These are phyloP conservation scores for Multifurca ochricompacta DNA, from an alignment of 768 basidiomycete genomes.

Conservation along the genomic window DNA sequence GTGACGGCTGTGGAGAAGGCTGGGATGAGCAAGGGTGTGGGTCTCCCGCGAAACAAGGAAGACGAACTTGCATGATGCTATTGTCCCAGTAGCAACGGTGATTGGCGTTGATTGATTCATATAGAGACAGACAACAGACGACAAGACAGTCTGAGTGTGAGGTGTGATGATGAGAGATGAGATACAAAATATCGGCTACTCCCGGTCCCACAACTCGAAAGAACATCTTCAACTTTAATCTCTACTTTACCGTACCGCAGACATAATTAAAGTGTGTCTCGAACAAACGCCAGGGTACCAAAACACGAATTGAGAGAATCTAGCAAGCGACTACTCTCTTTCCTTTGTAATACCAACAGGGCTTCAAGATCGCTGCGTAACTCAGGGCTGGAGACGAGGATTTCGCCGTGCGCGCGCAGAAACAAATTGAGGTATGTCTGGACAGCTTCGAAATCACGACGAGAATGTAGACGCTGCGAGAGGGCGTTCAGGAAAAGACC, in stretches of 20 bases:
- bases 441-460: slow-evolving; percentile 91
- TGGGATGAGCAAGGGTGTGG: slow-evolving; percentile 26
- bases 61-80: slow-evolving; percentile 78
- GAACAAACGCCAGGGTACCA: slow-evolving; percentile 69
- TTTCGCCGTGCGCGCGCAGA: slow-evolving; percentile 76
- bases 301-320: slow-evolving; percentile 67
- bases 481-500: slow-evolving; percentile 67
- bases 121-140: no score
- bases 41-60: slow-evolving; percentile 23
- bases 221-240: no score
- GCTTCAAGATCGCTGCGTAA: slow-evolving; percentile 47
- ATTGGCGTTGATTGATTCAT: slow-evolving; percentile 29
- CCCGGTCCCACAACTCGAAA: no score
- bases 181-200: slow-evolving; percentile 1
- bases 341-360: slow-evolving; percentile 58
- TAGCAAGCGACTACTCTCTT: slow-evolving; percentile 71
- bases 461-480: slow-evolving; percentile 61
- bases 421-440: slow-evolving; percentile 84
- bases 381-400: slow-evolving; percentile 64
- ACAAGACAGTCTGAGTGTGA: not conserved
- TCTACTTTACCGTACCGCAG: no score
- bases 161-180: not conserved
- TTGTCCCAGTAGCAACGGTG: slow-evolving; percentile 50
- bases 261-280: slow-evolving; percentile 48
- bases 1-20: slow-evolving; percentile 39